Evolutionary conservation across 2,329 filamentous ascomycete genomes (phyloP), one percentile per base, ranked within the genome.

Genomic region (Endoconidiophora polonica): DNA sequence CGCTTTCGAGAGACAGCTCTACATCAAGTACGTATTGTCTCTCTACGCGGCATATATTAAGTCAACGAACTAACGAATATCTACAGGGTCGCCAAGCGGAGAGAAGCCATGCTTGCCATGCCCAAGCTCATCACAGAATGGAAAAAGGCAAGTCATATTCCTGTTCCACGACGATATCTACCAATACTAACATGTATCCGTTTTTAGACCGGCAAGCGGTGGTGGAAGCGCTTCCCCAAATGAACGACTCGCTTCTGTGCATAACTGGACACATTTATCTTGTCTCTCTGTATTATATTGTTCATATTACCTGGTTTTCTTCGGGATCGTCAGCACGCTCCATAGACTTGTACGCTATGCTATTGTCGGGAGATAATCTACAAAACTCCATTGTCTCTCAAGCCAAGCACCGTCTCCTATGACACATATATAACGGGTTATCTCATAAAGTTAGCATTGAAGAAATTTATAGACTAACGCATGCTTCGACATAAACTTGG

Each of bases 71-170:
- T 49, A 48, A 52, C 40, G 44, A 26, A 1, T 39, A 7, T 37
- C n/a, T 50, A 54, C 60, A 83, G 81, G 66, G 76, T 96, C 74
- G 86, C 94, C 64, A 79, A 84, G 69, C 80, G 87, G 68, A 83
- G 83, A 73, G 76, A 85, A 65, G 91, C 91, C 53, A 95, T 96
- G 86, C 66, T 93, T 69, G 80, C 81, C 54, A 98, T 98, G 91
- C 87, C 90, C 56, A 78, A 82, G 60, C 76, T 96, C 69, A 85
- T 98, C 63, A 77, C 83, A 65, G 73, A 83, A 65, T 98, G 90
- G 91, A 94, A 94, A 68, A 80, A 83, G 77, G 85, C 91, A 69
- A 63, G 78, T 40, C 24, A 23, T 24, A 18, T 10, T 41, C 26
- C n/a, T 50, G 44, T 37, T 41, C 14, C 14, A 14, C 44, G 20